These are phyloP conservation scores for Epichloe gansuensis DNA, from an alignment of 2,329 filamentous ascomycete genomes.

Conservation along the genomic window DNA sequence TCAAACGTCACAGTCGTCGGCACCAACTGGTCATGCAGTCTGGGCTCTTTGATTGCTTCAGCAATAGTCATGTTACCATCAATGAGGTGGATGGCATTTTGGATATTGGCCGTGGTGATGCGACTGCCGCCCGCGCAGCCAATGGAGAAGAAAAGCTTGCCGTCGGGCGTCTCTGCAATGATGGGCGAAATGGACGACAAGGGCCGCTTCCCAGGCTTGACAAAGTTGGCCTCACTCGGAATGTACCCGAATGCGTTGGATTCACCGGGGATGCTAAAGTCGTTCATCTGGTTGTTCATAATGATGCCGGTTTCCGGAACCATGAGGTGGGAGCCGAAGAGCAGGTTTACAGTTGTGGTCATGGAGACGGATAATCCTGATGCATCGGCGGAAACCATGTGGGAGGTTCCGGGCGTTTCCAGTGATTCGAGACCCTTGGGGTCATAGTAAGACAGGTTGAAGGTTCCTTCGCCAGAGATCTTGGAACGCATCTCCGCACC, in stretches of 20 bases:
- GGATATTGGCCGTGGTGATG: slow-evolving; percentile 75
- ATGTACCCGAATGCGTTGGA: slow-evolving; percentile 68
- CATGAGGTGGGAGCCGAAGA: slow-evolving; percentile 65
- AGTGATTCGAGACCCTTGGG: slow-evolving; percentile 33
- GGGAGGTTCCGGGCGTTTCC: slow-evolving; percentile 55
- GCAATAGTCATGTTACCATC: slow-evolving; percentile 50
- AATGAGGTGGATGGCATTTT: slow-evolving; percentile 62
- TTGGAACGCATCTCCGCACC: slow-evolving; percentile 40
- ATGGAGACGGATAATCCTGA: slow-evolving; percentile 62
- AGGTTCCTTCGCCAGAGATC: slow-evolving; percentile 29
- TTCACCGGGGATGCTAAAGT: slow-evolving; percentile 64
- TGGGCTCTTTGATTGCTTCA: slow-evolving; percentile 53
- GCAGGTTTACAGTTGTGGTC: slow-evolving; percentile 70
- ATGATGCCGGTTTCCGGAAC: slow-evolving; percentile 74
- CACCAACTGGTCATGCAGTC: slow-evolving; percentile 73
- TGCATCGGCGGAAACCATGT: slow-evolving; percentile 55
- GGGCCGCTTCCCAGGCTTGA: slow-evolving; percentile 65
- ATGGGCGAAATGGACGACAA: slow-evolving; percentile 66
- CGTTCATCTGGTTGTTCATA: slow-evolving; percentile 52
- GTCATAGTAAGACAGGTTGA: slow-evolving; percentile 31
- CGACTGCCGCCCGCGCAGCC: slow-evolving; percentile 73
- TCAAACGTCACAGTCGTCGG: slow-evolving; percentile 62
- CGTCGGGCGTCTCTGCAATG: slow-evolving; percentile 61
- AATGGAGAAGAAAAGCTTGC: slow-evolving; percentile 56
- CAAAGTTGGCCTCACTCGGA: slow-evolving; percentile 62